These are phyloP conservation scores for Phytomonas sp. DNA, from an alignment of 208 protist species.

Conservation along the genomic window DNA sequence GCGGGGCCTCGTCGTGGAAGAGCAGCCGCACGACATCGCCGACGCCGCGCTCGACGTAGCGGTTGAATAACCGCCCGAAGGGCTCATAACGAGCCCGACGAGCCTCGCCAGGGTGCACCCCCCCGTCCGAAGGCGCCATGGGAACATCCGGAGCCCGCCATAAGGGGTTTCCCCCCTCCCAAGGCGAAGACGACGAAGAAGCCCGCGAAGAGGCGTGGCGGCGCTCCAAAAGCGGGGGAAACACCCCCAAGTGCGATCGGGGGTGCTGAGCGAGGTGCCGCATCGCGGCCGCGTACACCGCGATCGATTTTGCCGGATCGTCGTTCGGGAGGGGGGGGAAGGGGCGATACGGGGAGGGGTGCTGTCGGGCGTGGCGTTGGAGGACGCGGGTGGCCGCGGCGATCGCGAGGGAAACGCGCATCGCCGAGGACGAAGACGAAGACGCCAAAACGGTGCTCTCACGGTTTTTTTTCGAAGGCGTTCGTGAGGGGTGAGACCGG, in stretches of 20 bases:
- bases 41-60: constrained; percentile 48
- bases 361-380: background rate
- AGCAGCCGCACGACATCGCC: constrained; percentile 27
- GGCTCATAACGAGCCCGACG: constrained; percentile 44
- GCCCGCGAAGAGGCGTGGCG: background rate
- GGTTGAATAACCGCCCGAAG: constrained; percentile 38
- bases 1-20: constrained; percentile 51
- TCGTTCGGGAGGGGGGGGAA: background rate
- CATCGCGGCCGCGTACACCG: too few relatives aligned
- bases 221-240: background rate
- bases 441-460: too few relatives aligned
- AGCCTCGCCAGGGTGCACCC: constrained; percentile 10
- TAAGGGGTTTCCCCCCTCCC: too few relatives aligned
- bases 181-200: background rate
- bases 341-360: background rate
- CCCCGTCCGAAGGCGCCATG: background rate
- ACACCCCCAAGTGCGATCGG: too few relatives aligned
- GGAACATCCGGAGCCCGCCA: too few relatives aligned
- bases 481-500: too few relatives aligned
- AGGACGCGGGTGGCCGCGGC: too few relatives aligned
- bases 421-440: too few relatives aligned
- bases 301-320: too few relatives aligned
- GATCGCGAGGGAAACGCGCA: too few relatives aligned
- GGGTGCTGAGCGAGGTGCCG: too few relatives aligned
- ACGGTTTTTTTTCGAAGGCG: too few relatives aligned